phyloP scores from a whole-genome alignment of 1,284 basidiomycete genomes.

The Phlebopus sp. region DNA sequence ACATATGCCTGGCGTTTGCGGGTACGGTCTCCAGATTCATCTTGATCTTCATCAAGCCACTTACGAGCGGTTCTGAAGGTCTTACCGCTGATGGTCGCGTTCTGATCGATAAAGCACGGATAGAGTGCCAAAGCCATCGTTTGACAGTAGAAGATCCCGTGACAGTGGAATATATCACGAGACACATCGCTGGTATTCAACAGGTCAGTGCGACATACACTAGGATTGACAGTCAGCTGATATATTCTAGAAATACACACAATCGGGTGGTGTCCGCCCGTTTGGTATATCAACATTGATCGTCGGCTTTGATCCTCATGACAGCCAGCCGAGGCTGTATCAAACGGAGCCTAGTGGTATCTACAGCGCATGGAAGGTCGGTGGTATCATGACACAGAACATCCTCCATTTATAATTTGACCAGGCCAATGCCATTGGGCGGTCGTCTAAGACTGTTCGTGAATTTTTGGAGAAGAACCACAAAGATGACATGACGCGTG shows the following conservation, averaged over 20 bases:
- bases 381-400: constrained; percentile 17
- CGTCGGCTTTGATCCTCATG: constrained; percentile 95
- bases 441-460: constrained; percentile 96
- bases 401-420: constrained; percentile 1
- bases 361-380: constrained; percentile 97
- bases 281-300: constrained; percentile 98
- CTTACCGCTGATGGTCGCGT: constrained; percentile 97
- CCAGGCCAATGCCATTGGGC: constrained; percentile 95
- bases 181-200: constrained; percentile 96
- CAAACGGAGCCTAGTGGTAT: constrained; percentile 98
- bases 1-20: constrained; percentile 96
- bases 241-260: constrained; percentile 82
- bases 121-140: constrained; percentile 97
- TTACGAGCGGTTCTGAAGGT: constrained; percentile 48
- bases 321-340: constrained; percentile 85
- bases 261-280: constrained; percentile 97
- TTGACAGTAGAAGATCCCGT: constrained; percentile 98
- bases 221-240: background rate
- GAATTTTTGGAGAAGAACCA: constrained; percentile 99
- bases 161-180: constrained; percentile 97
- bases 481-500: constrained; percentile 84
- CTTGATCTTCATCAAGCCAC: constrained; percentile 4
- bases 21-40: constrained; percentile 50
- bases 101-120: constrained; percentile 95
- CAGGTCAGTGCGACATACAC: constrained; percentile 58